Conservation (phyloP, 2,329 filamentous ascomycete species). For the Claviceps quebecensis region DNA sequence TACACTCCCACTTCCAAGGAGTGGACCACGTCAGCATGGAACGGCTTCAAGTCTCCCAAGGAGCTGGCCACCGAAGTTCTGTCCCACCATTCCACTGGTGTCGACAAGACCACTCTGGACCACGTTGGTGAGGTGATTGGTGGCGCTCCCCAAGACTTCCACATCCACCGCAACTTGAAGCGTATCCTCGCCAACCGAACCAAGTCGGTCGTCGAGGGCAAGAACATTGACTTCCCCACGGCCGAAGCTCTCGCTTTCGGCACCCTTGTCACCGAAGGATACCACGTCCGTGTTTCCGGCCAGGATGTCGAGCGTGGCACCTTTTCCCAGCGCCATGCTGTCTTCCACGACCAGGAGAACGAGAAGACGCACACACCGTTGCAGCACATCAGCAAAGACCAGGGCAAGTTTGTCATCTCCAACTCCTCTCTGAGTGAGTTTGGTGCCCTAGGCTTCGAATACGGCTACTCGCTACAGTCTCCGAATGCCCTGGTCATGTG, state of each 20-base stretch:
- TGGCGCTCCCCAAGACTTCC: conserved; percentile 68
- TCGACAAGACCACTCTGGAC: conserved; percentile 58
- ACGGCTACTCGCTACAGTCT: conserved; percentile 93
- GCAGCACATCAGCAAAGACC: conserved; percentile 76
- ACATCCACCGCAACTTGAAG: conserved; percentile 88
- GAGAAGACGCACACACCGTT: conserved; percentile 89
- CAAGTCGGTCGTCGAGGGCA: conserved; percentile 83
- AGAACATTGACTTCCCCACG: conserved; percentile 95
- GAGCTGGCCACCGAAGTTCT: conserved; percentile 90
- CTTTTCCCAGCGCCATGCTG: conserved; percentile 94
- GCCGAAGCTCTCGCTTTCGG: conserved; percentile 94
- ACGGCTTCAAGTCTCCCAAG: conserved; percentile 98
- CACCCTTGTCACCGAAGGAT: conserved; percentile 76
- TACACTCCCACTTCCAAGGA: conserved; percentile 94
- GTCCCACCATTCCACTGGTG: conserved; percentile 76
- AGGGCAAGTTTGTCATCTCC: conserved; percentile 90
- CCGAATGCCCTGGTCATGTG: conserved; percentile 97
- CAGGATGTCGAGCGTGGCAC: conserved; percentile 99
- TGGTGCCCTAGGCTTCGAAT: conserved; percentile 83
- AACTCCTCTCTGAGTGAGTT: conserved; percentile 76
- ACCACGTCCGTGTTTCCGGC: conserved; percentile 93
- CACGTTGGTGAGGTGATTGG: conserved; percentile 75
- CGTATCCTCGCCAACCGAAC: conserved; percentile 81
- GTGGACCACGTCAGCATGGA: conserved; percentile 98
- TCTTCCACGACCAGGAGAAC: conserved; percentile 93